Base-by-base conservation (phyloP, 2,329 filamentous ascomycete genomes). In the Ophiocordyceps camponoti-floridani region DNA sequence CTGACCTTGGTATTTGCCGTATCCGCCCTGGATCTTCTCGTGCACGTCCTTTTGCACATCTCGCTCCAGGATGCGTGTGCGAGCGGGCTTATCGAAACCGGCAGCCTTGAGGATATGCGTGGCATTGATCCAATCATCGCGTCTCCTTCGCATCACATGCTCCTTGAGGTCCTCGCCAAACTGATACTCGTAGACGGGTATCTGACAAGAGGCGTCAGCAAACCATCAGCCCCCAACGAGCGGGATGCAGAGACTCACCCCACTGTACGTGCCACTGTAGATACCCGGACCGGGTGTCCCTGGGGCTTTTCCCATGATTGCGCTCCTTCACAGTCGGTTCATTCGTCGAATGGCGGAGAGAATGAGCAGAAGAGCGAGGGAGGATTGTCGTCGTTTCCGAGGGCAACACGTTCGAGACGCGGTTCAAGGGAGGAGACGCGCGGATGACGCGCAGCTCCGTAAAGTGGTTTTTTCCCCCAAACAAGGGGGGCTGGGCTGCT, bases 101-200 rank as follows among this genome's bases (percentile, higher is more conserved):
- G 91, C 91, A 38, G 93, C 86, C 59, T 98, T 98, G 43, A 98
- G 69, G 48, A 98, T 96, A 59, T 98, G 91, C 45, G 91, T 98
- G n/a, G 91, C 91, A 69, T 98, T 98, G 66, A 98, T 91, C 87
- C 89, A 98, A 63, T 96, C 79, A 62, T 98, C 91, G 44, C 79
- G 75, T 48, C 89, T 79, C 43, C 91, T 78, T 61, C 91, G 82
- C 91, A 98, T 98, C 51, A 96, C 84, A 84, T 95, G 86, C 55
- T 82, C 75, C 58, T 82, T 79, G 30, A 79, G 58, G 58, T 93
- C 86, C 52, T 70, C 72, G 33, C 81, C 85, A 54, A 94, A 81
- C 60, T 93, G 87, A 64, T 78, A 91, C 59, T 96, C 91, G 60
- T 91, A 95, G 11, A 96, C 89, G 33, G 89, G 89, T 49, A 94